These are phyloP conservation scores for Macadamia integrifolia DNA, from an alignment of 164 flowering plant genomes.

Conservation along the genomic window DNA sequence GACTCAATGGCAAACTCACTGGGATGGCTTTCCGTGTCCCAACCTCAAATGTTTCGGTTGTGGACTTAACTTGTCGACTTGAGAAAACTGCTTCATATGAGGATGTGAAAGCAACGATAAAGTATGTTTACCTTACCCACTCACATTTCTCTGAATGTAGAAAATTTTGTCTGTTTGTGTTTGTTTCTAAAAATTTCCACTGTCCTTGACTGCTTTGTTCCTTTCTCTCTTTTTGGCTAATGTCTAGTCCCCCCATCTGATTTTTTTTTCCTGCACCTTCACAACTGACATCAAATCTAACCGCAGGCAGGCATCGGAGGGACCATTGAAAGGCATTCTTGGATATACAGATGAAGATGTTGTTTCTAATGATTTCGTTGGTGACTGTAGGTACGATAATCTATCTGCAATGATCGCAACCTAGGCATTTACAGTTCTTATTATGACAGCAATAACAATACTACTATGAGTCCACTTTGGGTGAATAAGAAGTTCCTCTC, in stretches of 20 bases:
- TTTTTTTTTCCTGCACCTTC: neutral
- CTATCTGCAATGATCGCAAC: neutral
- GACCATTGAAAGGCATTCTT: conserved; percentile 79
- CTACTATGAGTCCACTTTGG: neutral
- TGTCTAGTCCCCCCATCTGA: neutral
- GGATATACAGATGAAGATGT: conserved; percentile 98
- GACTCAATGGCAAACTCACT: conserved; percentile 8
- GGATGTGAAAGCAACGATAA: conserved; percentile 89
- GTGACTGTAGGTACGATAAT: conserved; percentile 70
- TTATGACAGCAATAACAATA: no score
- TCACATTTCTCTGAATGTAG: neutral
- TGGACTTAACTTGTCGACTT: conserved; percentile 92
- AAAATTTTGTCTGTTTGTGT: neutral
- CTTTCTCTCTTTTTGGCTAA: no score
- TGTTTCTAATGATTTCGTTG: conserved; percentile 91
- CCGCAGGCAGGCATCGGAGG: conserved; percentile 81
- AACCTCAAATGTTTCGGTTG: conserved; percentile 95
- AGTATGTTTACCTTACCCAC: conserved; percentile 34
- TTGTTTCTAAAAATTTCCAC: neutral
- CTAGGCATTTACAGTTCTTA: no score
- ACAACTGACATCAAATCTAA: neutral
- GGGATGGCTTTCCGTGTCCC: conserved; percentile 99
- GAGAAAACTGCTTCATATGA: conserved; percentile 87
- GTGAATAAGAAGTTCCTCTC: neutral
- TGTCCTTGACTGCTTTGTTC: no score